Conservation (phyloP, 2,329 filamentous ascomycete genomes). For the Fusarium globosum region DNA sequence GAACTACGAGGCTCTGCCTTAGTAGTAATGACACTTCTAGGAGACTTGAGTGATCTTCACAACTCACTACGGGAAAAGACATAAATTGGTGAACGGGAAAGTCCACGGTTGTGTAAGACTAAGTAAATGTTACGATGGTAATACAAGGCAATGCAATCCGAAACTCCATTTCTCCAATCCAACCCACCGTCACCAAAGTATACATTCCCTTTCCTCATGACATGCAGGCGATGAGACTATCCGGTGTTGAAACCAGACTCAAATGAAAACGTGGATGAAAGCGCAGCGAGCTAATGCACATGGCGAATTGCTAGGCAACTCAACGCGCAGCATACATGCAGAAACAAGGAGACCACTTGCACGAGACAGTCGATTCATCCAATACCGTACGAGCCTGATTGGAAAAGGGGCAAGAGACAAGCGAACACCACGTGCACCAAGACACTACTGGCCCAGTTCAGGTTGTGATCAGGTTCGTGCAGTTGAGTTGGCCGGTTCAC, state of each 20-base stretch:
- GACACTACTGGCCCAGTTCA: constrained; percentile 22
- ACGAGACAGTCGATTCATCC: constrained; percentile 38
- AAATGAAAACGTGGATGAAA: constrained; percentile 18
- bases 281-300: constrained; percentile 7
- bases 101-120: constrained; percentile 14
- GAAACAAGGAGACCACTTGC: constrained; percentile 38
- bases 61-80: neutral
- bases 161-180: constrained; percentile 35
- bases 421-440: constrained; percentile 16
- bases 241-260: constrained; percentile 23
- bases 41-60: neutral
- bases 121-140: constrained; percentile 28
- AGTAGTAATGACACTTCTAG: neutral
- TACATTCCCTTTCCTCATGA: constrained; percentile 36
- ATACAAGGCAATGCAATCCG: constrained; percentile 32
- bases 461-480: constrained; percentile 4
- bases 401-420: constrained; percentile 8
- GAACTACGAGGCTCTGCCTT: neutral
- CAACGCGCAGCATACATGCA: constrained; percentile 33
- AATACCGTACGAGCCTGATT: constrained; percentile 26
- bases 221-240: constrained; percentile 33
- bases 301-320: constrained; percentile 5
- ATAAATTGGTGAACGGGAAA: constrained; percentile 1
- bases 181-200: constrained; percentile 16
- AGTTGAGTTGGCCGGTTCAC: constrained; percentile 32